These are phyloP conservation scores for Chrysoporthe puriensis DNA, from an alignment of 2,329 filamentous ascomycete species.

Conservation along the genomic window DNA sequence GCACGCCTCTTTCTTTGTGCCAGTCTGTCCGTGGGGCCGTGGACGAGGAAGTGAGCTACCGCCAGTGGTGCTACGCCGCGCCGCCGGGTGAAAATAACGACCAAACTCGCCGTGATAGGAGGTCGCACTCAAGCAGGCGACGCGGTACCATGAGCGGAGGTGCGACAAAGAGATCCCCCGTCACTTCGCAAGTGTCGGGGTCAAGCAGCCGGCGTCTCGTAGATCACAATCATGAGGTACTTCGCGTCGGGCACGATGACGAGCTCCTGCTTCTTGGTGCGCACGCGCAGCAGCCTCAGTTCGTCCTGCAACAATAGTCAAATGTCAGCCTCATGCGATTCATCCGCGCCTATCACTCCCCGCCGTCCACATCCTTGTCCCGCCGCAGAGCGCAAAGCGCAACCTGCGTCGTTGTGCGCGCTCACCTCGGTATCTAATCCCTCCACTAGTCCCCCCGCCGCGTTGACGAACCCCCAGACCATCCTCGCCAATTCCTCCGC, in stretches of 20 bases:
- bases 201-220: constrained; percentile 75
- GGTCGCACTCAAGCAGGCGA: neutral
- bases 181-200: neutral
- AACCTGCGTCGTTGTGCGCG: neutral
- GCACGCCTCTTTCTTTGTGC: no score
- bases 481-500: constrained; percentile 75
- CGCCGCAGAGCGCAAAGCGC: neutral
- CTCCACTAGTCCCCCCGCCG: constrained; percentile 69
- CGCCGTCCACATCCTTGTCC: no score
- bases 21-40: no score
- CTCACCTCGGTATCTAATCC: constrained; percentile 72
- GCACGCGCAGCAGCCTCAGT: constrained; percentile 72
- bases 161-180: neutral
- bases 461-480: constrained; percentile 76
- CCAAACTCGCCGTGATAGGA: neutral
- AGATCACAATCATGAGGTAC: constrained; percentile 78
- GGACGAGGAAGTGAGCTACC: neutral
- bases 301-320: constrained; percentile 60
- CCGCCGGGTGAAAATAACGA: neutral
- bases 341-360: no score
- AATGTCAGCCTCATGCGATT: constrained; percentile 9
- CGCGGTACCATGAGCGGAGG: neutral
- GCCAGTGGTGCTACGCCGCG: neutral
- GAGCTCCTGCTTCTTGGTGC: constrained; percentile 84
- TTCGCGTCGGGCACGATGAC: constrained; percentile 82